Evolutionary conservation across 2,329 filamentous ascomycete genomes (phyloP), one percentile per base, ranked within the genome.

Genomic region (Venturia pyrina): DNA sequence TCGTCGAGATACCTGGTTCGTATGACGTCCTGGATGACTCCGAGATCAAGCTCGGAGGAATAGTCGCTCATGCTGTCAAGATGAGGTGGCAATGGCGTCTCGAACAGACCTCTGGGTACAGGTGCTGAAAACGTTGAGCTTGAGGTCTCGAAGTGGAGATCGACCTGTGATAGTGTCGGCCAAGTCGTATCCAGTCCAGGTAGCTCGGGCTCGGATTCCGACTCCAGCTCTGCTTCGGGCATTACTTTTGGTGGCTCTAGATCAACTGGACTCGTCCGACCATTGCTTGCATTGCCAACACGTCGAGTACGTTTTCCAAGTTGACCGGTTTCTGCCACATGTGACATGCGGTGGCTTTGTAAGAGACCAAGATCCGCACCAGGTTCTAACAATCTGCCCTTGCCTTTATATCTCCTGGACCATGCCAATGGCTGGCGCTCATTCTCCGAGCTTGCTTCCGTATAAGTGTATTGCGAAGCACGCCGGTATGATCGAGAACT

Each of bases 281-380:
- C 50, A 19, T 53, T 50, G 37, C 50, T 57, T 48, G 28, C 34
- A 32, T 37, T 32, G 10, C 6, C 19, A 17, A 28, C 73, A 68
- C 71, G 73, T 66, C 76, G 75, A 46, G 75, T 73, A 67, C 77
- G 69, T 28, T 76, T 77, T 37, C 75, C 76, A 60, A 82, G 73
- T 68, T 81, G 80, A 19, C 80, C 80, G 44, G 78, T 82, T 71
- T 82, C 80, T 21, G 80, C 80, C 41, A 79, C 79, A 68, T 81
- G 80, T 6, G 80, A 81, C 65, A 79, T 71, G 41, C 80, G 79
- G 68, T 81, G 79, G 66, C 71, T 79, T 65, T 80, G 75, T 65
- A 81, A 77, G 75, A 77, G 21, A 63, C 66, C n/a, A 73, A 75
- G 67, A 73, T 77, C 13, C 73, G 72, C 15, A 72, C 72, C 37